These are phyloP conservation scores for Angophora floribunda DNA, from an alignment of 345 rosid genomes.

Conservation along the genomic window DNA sequence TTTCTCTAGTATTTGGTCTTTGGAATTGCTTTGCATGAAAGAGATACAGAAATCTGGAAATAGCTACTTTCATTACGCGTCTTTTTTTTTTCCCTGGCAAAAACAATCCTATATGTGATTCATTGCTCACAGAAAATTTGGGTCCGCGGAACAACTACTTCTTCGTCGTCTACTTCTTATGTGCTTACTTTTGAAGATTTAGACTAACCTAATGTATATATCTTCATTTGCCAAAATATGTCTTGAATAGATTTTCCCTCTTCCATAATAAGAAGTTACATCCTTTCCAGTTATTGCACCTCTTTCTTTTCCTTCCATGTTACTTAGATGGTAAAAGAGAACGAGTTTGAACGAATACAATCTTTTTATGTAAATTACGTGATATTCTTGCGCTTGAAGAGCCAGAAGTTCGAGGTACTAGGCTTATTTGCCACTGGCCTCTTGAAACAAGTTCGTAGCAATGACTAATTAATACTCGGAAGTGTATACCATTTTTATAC, in stretches of 20 bases:
- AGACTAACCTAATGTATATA: not conserved
- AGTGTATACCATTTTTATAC: not conserved
- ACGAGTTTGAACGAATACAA: not conserved
- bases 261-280: not conserved
- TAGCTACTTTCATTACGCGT: not conserved
- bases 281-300: not conserved
- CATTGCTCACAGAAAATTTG: not conserved
- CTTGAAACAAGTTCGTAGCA: not conserved
- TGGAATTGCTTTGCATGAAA: not conserved
- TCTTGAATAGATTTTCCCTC: not conserved
- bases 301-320: not conserved
- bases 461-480: not conserved
- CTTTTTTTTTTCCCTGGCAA: not conserved
- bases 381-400: not conserved
- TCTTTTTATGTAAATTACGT: not conserved
- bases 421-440: not conserved
- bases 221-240: not conserved
- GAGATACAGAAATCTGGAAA: not conserved
- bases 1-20: not conserved
- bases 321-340: not conserved
- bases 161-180: not conserved
- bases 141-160: not conserved
- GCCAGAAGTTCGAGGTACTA: not conserved
- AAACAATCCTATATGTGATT: not conserved
- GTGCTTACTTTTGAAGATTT: not conserved